Percentiles rank a stretch among this genome's conserved stretches.
These are phyloP conservation scores for Sistotremastrum niveocremeum DNA, from an alignment of 768 basidiomycete species.

Conservation along the genomic window DNA sequence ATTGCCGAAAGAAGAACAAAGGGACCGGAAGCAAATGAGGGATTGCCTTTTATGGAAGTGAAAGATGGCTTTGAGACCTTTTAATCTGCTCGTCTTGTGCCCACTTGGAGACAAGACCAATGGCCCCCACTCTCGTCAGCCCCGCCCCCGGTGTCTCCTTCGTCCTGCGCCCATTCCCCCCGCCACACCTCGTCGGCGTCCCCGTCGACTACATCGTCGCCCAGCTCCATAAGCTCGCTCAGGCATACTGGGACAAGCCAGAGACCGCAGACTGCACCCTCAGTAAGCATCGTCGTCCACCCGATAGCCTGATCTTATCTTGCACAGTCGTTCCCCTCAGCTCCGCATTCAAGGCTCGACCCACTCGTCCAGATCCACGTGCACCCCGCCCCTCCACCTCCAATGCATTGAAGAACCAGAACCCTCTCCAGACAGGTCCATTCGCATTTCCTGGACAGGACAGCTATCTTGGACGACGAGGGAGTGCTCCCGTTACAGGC, in stretches of 20 bases:
- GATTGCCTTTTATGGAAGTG: too few relatives aligned
- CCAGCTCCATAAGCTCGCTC: slow-evolving; percentile 52
- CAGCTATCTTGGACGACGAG: too few relatives aligned
- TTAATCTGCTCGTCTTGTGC: too few relatives aligned
- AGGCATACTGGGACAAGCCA: slow-evolving; percentile 59
- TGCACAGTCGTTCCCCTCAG: slow-evolving; percentile 30
- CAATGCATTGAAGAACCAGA: background rate
- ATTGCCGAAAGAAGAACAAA: too few relatives aligned
- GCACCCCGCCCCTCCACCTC: slow-evolving; percentile 2
- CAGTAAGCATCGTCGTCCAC: slow-evolving; percentile 27
- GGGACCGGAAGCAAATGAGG: too few relatives aligned
- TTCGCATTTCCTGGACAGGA: background rate
- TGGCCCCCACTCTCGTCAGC: too few relatives aligned
- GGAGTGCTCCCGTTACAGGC: too few relatives aligned
- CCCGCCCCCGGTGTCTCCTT: slow-evolving; percentile 21
- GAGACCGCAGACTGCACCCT: slow-evolving; percentile 73
- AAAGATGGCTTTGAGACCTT: too few relatives aligned
- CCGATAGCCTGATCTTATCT: background rate
- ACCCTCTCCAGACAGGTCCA: too few relatives aligned
- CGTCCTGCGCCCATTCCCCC: slow-evolving; percentile 47
- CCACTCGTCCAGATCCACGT: slow-evolving; percentile 4
- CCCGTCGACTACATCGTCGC: slow-evolving; percentile 62
- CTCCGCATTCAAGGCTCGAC: slow-evolving; percentile 1
- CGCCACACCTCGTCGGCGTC: slow-evolving; percentile 45
- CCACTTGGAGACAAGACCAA: too few relatives aligned